phyloP scores from a whole-genome alignment of 306 rosid genomes.

The Carpinus fangiana region DNA sequence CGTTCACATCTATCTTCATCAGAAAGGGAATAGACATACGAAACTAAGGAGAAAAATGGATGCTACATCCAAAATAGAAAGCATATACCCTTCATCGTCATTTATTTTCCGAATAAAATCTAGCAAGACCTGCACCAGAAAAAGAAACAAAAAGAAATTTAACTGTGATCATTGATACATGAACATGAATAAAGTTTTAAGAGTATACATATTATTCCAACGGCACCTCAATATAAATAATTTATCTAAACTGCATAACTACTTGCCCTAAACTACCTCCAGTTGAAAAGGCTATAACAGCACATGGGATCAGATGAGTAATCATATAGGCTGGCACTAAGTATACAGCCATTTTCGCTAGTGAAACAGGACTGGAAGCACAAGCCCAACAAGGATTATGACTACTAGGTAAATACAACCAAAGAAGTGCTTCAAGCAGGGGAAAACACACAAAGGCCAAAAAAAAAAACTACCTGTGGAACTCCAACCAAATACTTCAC shows the following conservation, averaged over 20 bases:
- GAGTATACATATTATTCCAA: constrained; percentile 14
- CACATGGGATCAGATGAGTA: background rate
- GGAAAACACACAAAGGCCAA: constrained; percentile 1
- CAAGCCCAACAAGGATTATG: background rate
- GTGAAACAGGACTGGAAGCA: background rate
- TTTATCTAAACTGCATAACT: background rate
- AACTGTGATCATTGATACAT: background rate
- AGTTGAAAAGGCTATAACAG: background rate
- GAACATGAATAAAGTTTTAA: background rate
- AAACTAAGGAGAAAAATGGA: background rate
- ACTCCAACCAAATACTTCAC: constrained; percentile 97
- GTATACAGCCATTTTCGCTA: background rate
- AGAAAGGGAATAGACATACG: background rate
- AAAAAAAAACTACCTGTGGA: constrained; percentile 65
- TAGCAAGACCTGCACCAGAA: constrained; percentile 75
- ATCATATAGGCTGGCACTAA: background rate
- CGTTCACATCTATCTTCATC: background rate
- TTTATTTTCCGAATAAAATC: constrained; percentile 81
- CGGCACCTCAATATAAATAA: constrained; percentile 17
- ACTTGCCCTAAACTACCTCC: background rate
- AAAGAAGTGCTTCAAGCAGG: background rate
- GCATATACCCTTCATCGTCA: constrained; percentile 86
- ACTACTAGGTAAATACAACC: background rate
- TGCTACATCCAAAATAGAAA: constrained; percentile 11
- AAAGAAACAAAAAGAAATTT: constrained; percentile 10